A percentile compares a stretch with the other conserved stretches of the same genome.
These are phyloP conservation scores for Microdochium paspali DNA, from an alignment of 2,329 filamentous ascomycete species.

Conservation along the genomic window DNA sequence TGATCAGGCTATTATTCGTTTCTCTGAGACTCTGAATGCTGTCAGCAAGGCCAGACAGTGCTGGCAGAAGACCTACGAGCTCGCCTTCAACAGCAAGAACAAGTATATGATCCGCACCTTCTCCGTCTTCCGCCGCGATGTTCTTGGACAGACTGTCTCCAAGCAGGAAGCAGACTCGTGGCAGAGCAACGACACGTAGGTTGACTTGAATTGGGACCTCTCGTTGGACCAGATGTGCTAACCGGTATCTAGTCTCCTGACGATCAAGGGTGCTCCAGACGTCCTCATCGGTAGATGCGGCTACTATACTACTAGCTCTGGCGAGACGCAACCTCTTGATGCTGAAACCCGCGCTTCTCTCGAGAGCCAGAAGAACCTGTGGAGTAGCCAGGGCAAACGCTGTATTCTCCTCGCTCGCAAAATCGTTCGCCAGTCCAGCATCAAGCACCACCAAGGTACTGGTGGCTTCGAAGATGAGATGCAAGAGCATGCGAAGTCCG, in stretches of 20 bases:
- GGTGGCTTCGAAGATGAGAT: slow-evolving; percentile 47
- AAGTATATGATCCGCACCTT: slow-evolving; percentile 69
- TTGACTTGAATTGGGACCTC: too few relatives aligned
- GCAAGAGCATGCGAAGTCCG: slow-evolving; percentile 47
- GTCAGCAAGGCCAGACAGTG: slow-evolving; percentile 49
- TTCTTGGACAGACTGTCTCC: slow-evolving; percentile 26
- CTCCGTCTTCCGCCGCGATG: slow-evolving; percentile 28
- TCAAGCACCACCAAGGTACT: slow-evolving; percentile 31
- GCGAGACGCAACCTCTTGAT: slow-evolving; percentile 40
- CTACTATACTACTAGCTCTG: slow-evolving; percentile 44
- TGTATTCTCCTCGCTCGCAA: slow-evolving; percentile 60
- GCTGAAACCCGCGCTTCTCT: slow-evolving; percentile 32
- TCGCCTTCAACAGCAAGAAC: slow-evolving; percentile 76
- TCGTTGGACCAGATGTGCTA: background rate
- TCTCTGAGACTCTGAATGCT: slow-evolving; percentile 55
- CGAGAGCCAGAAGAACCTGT: slow-evolving; percentile 54
- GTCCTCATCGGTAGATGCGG: slow-evolving; percentile 58
- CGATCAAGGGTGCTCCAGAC: slow-evolving; percentile 74
- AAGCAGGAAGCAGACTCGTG: slow-evolving; percentile 23
- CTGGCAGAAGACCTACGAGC: slow-evolving; percentile 58
- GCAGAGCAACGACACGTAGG: slow-evolving; percentile 25
- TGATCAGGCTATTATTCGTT: slow-evolving; percentile 63
- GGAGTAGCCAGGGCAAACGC: slow-evolving; percentile 59
- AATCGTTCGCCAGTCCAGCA: slow-evolving; percentile 29
- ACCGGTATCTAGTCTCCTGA: slow-evolving; percentile 37